These are phyloP conservation scores for Termitomyces sp. DNA, from an alignment of 768 basidiomycete genomes.

Conservation along the genomic window DNA sequence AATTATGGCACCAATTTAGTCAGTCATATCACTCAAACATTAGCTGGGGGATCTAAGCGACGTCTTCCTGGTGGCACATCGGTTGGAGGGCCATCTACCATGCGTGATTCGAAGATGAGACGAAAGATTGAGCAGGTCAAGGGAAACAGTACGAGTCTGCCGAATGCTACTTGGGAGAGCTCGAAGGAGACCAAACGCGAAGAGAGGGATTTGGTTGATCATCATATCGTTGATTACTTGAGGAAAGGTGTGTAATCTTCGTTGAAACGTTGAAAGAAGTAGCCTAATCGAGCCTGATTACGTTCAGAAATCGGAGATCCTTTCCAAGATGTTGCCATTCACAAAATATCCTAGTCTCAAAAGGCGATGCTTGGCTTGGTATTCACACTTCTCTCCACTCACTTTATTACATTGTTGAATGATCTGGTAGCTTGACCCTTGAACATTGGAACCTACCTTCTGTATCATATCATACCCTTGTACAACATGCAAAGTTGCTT, in stretches of 20 bases:
- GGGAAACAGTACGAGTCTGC: slow-evolving; percentile 11
- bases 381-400: neutral
- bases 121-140: slow-evolving; percentile 38
- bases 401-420: neutral
- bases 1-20: slow-evolving; percentile 14
- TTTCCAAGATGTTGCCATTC: slow-evolving; percentile 33
- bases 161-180: slow-evolving; percentile 18
- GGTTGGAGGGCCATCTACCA: slow-evolving; percentile 32
- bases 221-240: slow-evolving; percentile 41
- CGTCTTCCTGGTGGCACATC: slow-evolving; percentile 44
- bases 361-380: neutral
- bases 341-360: slow-evolving; percentile 16
- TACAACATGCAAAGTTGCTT: neutral
- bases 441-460: neutral
- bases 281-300: slow-evolving; percentile 1
- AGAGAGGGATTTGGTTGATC: slow-evolving; percentile 52
- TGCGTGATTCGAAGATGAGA: slow-evolving; percentile 45
- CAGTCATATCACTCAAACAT: slow-evolving; percentile 27
- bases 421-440: neutral
- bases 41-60: slow-evolving; percentile 37
- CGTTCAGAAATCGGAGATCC: slow-evolving; percentile 49
- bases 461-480: slow-evolving; percentile 7
- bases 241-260: slow-evolving; percentile 39
- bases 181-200: slow-evolving; percentile 40
- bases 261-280: neutral